Evolutionary conservation across 495 filamentous ascomycete species (phyloP).

Genomic region (Thermothielavioides terrestris): DNA sequence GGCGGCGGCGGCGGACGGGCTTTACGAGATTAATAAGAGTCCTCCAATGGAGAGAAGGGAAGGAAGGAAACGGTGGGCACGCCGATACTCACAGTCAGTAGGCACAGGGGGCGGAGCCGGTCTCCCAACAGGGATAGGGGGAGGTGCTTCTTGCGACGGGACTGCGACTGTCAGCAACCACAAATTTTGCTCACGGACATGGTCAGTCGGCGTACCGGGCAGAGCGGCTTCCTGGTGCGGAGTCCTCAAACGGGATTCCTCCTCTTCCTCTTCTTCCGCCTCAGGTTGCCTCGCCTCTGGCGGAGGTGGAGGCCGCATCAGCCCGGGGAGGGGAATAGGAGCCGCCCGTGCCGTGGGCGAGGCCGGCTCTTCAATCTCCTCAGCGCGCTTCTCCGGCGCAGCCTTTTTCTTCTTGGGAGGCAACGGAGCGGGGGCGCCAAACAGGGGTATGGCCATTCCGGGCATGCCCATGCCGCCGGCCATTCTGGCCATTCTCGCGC

Average conservation of each 20-base stretch:
- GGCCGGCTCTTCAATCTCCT: conserved; percentile 41
- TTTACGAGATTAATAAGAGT: conserved; percentile 34
- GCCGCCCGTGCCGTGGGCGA: conserved; percentile 46
- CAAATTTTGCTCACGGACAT: conserved; percentile 9
- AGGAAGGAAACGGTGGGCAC: conserved; percentile 5
- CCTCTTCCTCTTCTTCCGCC: conserved; percentile 34
- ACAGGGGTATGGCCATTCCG: conserved; percentile 76
- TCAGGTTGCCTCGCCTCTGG: conserved; percentile 22
- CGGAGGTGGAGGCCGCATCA: conserved; percentile 41
- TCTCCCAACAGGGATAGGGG: conserved; percentile 54
- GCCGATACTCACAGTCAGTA: conserved; percentile 50
- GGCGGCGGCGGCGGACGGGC: conserved; percentile 50
- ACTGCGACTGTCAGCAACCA: conserved; percentile 30
- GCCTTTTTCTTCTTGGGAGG: conserved; percentile 59
- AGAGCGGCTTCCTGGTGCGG: conserved; percentile 32
- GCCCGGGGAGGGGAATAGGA: conserved; percentile 68
- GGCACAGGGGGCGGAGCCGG: conserved; percentile 63
- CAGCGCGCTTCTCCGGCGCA: conserved; percentile 33
- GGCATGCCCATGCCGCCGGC: conserved; percentile 96
- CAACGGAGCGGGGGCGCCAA: conserved; percentile 48
- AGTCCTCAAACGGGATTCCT: conserved; percentile 25
- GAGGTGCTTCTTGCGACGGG: conserved; percentile 34
- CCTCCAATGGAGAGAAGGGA: conserved; percentile 5
- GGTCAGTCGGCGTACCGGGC: conserved; percentile 39
- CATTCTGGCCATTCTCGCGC: conserved; percentile 96